Percentiles rank a stretch among this genome's conserved stretches.
Conservation (phyloP, 148 eudicot species). For the Drosera capensis region DNA sequence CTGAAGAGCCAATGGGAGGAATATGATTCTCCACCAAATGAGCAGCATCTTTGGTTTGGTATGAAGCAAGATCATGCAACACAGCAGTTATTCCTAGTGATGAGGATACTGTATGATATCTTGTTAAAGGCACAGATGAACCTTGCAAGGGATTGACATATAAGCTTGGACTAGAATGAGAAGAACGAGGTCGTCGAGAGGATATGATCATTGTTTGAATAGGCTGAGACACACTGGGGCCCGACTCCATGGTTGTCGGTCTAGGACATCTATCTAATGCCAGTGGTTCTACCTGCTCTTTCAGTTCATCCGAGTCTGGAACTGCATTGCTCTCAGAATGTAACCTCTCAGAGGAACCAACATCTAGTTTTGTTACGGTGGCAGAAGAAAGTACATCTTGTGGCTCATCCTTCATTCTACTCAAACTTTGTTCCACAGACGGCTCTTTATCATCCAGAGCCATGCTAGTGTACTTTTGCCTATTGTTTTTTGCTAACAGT, state of each 20-base stretch:
- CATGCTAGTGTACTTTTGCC: no score
- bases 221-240: slow-evolving; percentile 15
- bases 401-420: slow-evolving; percentile 16
- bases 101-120: slow-evolving; percentile 46
- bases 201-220: slow-evolving; percentile 33
- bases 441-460: no score
- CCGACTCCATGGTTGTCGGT: not conserved
- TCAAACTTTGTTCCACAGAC: slow-evolving; percentile 13
- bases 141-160: slow-evolving; percentile 30
- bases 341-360: no score
- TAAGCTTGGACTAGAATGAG: slow-evolving; percentile 27
- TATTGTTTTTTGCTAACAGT: no score
- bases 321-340: no score
- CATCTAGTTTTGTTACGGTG: no score
- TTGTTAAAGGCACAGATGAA: slow-evolving; percentile 33
- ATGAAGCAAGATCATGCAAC: slow-evolving; percentile 37
- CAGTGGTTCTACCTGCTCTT: no score
- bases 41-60: slow-evolving; percentile 12
- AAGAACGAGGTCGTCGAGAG: slow-evolving; percentile 28
- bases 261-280: no score
- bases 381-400: slow-evolving; percentile 19
- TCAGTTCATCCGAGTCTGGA: no score
- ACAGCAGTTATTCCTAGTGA: slow-evolving; percentile 64
- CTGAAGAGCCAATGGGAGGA: slow-evolving; percentile 15
- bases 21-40: slow-evolving; percentile 12